Base-by-base conservation (phyloP, 2,329 filamentous ascomycete species). In the Sclerotinia borealis region DNA sequence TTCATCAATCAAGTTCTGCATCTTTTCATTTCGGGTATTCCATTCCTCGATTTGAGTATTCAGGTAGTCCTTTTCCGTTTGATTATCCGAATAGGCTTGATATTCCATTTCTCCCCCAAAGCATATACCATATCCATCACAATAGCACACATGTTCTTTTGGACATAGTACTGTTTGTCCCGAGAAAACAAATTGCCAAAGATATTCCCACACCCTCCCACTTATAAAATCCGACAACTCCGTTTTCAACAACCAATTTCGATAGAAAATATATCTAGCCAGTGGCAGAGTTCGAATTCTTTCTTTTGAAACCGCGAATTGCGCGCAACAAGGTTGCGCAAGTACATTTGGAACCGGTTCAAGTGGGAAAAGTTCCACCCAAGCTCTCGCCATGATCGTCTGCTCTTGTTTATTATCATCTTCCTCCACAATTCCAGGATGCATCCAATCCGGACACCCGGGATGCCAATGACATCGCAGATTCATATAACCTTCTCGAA, bases 171-270 rank as follows among this genome's bases (percentile, higher is more conserved):
- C 64, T n/a, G 69, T 67, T 22, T 80, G 74, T 67, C 83, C 82
- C 60, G 83, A 83, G 68, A 86, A 86, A 13, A 86, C 83, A 66
- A 86, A 79, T 72, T 89, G 86, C 86, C 86, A 89, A 22, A 85
- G 74, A 68, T 86, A 88, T 71, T 89, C 86, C 72, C 87, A 80
- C 2, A 88, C 79, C 27, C 85, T 77, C 2, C 85, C 86, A 34
- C 81, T 85, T 31, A 81, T 73, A 22, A 79, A 78, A 70, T 87
- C 84, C 6, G 77, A 77, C 58, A 85, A 72, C 5, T 79, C 74
- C 2, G 85, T 85, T 11, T 79, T 77, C n/a, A 86, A 70, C 47
- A 88, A 67, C 86, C 86, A 89, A 51, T 85, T 75, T 5, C 85
- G 78, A 71, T 82, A 83, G 45, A 78, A 78, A 19, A 82, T 70